A percentile compares a stretch with the other conserved stretches of the same genome.
Evolutionary conservation across 2,329 filamentous ascomycete species (phyloP).

Genomic region (Graphilbum sp.): DNA sequence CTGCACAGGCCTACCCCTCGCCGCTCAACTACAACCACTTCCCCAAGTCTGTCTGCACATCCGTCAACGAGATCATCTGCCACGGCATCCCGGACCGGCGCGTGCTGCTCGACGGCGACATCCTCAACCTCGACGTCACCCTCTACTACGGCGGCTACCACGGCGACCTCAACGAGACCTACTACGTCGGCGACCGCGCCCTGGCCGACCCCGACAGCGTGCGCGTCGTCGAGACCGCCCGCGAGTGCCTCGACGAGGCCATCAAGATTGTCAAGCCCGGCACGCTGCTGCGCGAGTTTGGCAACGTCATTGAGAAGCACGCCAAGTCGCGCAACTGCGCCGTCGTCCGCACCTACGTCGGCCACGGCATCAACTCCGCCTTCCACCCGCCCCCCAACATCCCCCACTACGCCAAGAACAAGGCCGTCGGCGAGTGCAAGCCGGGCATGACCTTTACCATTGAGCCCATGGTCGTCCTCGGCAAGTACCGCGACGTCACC

Average conservation of each 20-base stretch:
- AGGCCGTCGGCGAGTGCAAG: conserved; percentile 86
- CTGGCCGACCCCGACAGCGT: conserved; percentile 72
- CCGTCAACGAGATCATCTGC: conserved; percentile 92
- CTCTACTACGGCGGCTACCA: conserved; percentile 92
- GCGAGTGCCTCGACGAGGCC: conserved; percentile 78
- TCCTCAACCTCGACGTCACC: conserved; percentile 91
- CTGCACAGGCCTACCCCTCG: conserved; percentile 69
- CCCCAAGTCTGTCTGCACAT: conserved; percentile 96
- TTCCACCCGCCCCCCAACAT: conserved; percentile 93
- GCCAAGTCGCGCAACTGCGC: conserved; percentile 75
- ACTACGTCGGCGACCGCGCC: conserved; percentile 87
- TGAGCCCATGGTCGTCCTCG: conserved; percentile 93
- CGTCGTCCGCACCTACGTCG: conserved; percentile 90
- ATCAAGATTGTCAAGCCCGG: conserved; percentile 90
- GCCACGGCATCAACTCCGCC: conserved; percentile 82
- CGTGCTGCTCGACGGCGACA: conserved; percentile 77
- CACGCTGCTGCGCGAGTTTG: conserved; percentile 80
- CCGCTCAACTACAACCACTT: conserved; percentile 92
- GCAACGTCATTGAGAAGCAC: conserved; percentile 88
- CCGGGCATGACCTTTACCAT: conserved; percentile 98
- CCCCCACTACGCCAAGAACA: conserved; percentile 96
- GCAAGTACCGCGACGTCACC: conserved; percentile 80
- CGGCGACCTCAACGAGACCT: conserved; percentile 94
- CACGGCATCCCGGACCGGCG: conserved; percentile 94
- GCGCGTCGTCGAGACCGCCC: conserved; percentile 75